These are phyloP conservation scores for Articulospora tetracladia DNA, from an alignment of 495 filamentous ascomycete genomes.

Conservation along the genomic window DNA sequence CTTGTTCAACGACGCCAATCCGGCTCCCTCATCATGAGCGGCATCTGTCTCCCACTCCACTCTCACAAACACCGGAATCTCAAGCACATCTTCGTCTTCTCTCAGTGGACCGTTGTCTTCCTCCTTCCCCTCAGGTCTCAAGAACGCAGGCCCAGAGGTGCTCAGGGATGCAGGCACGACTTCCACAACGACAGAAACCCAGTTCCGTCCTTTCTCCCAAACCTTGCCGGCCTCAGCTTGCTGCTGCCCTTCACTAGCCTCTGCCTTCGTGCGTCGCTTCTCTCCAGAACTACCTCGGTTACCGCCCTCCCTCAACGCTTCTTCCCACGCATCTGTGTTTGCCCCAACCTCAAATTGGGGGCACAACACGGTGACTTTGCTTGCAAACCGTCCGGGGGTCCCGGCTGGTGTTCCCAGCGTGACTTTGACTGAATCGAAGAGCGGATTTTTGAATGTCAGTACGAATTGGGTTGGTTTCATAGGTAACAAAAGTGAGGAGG, in stretches of 20 bases:
- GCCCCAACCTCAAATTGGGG: constrained; percentile 94
- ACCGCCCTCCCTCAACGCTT: constrained; percentile 60
- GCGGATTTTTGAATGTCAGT: constrained; percentile 85
- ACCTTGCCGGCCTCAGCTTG: constrained; percentile 88
- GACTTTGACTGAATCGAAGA: constrained; percentile 85
- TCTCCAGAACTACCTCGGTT: constrained; percentile 25
- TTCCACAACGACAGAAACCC: constrained; percentile 88
- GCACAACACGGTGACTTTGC: constrained; percentile 86
- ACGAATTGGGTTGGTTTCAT: constrained; percentile 74
- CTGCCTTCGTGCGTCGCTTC: constrained; percentile 35
- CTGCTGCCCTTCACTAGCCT: constrained; percentile 41
- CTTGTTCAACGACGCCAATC: constrained; percentile 36
- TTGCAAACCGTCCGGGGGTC: constrained; percentile 73
- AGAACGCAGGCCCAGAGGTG: constrained; percentile 23
- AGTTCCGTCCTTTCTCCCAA: constrained; percentile 93
- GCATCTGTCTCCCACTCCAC: constrained; percentile 87
- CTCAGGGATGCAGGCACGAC: constrained; percentile 66
- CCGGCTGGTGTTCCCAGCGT: constrained; percentile 80
- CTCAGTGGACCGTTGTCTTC: constrained; percentile 33
- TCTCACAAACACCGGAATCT: constrained; percentile 90
- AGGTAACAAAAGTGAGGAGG: constrained; percentile 48
- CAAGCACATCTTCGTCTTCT: constrained; percentile 84
- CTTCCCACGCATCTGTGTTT: constrained; percentile 94
- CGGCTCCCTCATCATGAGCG: constrained; percentile 57
- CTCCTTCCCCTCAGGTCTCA: constrained; percentile 15